Base-by-base conservation (phyloP, 768 basidiomycete genomes). In the Amanita jacksonii region DNA sequence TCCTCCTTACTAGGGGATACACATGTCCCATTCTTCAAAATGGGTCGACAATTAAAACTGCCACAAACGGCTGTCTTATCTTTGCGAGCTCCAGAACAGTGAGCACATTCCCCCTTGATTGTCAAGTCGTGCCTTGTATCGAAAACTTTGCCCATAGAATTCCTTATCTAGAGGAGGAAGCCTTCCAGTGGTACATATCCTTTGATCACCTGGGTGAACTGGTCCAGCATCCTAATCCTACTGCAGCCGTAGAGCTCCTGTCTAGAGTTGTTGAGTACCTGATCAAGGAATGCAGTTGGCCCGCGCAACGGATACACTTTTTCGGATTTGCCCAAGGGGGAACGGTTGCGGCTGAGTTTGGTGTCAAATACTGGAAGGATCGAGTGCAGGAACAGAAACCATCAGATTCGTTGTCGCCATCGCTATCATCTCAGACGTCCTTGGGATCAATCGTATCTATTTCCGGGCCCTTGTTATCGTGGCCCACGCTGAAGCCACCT, bases 261-360 rank as follows among this genome's bases (percentile, higher is more conserved):
- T 57, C 56, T 9, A 64, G 63, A 18, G 62, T 80, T 37, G 46
- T 88, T 42, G 59, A 65, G 2, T 69, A 86, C 52, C 74, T 93
- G 41, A 66, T 65, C 13, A 52, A 60, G 4, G 72, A 75, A 31
- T 85, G 80, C 53, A 50, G 61, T 1, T 96, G 90, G 91, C 66
- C 78, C 5, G 53, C 70, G 0, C 46, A 73, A 8, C 67, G 72
- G n/a, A 81, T 96, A 31, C 91, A 96, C 57, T 56, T 91, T 36
- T 85, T 93, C 45, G 91, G 91, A 2, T 96, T 88, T 50, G 85
- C 75, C 0, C 91, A 96, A 59, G 91, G 91, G 0, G 92, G 87
- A 0, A 80, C 70, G 15, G 74, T 90, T 25, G 86, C 79, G 1
- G 72, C 68, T 2, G 90, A 96, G 60, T 67, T 77, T 41, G 74